Conservation (phyloP, 257 asterid genomes). For the Solanum habrochaites region DNA sequence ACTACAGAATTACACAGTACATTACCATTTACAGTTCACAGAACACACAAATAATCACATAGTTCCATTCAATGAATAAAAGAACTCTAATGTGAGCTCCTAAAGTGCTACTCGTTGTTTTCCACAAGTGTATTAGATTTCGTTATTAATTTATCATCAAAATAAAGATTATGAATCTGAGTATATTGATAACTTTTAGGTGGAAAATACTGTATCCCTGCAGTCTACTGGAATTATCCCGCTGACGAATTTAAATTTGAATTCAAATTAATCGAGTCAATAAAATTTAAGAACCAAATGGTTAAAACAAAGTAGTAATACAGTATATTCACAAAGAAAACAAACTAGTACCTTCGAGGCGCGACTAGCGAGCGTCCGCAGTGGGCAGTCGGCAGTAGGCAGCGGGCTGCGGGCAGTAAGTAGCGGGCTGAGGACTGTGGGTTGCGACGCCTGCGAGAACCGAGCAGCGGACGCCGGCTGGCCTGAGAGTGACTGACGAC, state of each 20-base stretch:
- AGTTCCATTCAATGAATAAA: background rate
- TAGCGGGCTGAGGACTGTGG: background rate
- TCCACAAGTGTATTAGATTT: background rate
- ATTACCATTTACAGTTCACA: background rate
- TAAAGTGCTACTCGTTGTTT: slow-evolving; percentile 8
- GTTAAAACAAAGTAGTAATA: background rate
- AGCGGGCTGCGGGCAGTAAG: background rate
- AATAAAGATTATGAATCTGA: background rate
- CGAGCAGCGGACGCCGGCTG: background rate
- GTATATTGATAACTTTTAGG: background rate
- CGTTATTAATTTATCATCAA: background rate
- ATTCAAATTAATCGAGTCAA: background rate
- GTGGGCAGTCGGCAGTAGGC: too few relatives aligned
- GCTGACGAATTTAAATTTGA: background rate
- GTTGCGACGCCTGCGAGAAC: background rate
- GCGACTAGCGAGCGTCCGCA: background rate
- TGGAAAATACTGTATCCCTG: background rate
- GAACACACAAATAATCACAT: background rate
- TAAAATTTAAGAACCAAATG: background rate
- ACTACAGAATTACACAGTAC: background rate
- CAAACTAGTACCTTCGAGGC: background rate
- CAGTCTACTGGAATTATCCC: background rate
- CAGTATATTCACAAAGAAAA: background rate
- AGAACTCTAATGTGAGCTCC: slow-evolving; percentile 1
- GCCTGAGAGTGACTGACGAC: background rate